Base-by-base conservation (phyloP, 768 basidiomycete genomes). In the Sistotremastrum suecicum region DNA sequence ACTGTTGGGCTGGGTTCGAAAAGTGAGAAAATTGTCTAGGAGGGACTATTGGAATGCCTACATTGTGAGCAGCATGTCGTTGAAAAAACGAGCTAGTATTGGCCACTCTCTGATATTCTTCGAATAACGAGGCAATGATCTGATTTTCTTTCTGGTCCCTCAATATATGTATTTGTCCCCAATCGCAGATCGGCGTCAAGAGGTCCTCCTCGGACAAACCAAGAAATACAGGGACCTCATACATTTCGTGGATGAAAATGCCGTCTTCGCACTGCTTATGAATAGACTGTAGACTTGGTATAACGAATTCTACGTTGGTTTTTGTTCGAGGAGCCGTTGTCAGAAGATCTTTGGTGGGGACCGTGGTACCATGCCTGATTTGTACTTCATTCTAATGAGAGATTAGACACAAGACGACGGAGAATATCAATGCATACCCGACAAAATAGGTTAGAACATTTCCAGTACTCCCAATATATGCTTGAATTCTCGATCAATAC, bases 391-490 rank as follows among this genome's bases (percentile, higher is more conserved):
- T n/a, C 36, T 20, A 12, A 11, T 33, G 12, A 37, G 12, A 33
- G 8, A 28, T 34, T 11, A 7, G 10, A 11, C 6, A 50, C 55
- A 9, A 37, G 59, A 83, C 84, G 11, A 65, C 53, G 56, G 83
- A 88, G 46, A 20, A 20, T 20, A 20, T 20, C 20, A 20, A 20
- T 20, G 20, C 20, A 20, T 20, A 20, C 20, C 20, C 20, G 20
- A 20, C 20, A 20, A 20, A 20, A 20, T 20, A 20, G 20, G 20
- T 66, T 54, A 33, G 66, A 59, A 54, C 85, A 89, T 57, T 82
- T 72, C 75, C 82, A 85, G 42, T 69, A 55, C 55, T 83, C 74
- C 84, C 83, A 86, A 59, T 78, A 80, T 44, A 58, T 77, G 52
- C 85, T 87, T 48, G 31, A 37, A 39, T 7, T 12, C 41, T 38